These are phyloP conservation scores for Talaromyces sp. DNA, from an alignment of 2,329 filamentous ascomycete genomes.

Conservation along the genomic window DNA sequence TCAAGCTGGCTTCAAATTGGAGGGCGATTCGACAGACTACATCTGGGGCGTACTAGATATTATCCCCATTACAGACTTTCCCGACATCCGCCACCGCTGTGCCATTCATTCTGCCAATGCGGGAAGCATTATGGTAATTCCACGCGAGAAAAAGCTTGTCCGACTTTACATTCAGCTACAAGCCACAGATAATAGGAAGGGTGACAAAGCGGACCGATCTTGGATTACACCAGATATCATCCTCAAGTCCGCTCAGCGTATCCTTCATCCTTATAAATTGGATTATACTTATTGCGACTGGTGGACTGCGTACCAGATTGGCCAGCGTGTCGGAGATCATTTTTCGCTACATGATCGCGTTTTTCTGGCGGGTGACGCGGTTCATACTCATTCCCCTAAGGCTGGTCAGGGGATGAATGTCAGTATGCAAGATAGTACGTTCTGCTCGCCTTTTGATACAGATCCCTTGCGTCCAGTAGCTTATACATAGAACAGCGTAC, in stretches of 20 bases:
- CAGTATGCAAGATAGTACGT: constrained; percentile 33
- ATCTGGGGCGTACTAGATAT: constrained; percentile 51
- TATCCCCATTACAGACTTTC: constrained; percentile 57
- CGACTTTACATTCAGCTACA: constrained; percentile 64
- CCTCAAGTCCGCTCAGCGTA: constrained; percentile 56
- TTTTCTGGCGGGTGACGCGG: constrained; percentile 68
- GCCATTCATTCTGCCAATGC: constrained; percentile 55
- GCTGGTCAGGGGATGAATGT: constrained; percentile 36
- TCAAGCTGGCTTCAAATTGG: constrained; percentile 55
- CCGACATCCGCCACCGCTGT: constrained; percentile 57
- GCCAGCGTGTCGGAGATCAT: constrained; percentile 59
- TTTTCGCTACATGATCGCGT: constrained; percentile 58
- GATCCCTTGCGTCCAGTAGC: too few relatives aligned
- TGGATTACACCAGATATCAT: not conserved
- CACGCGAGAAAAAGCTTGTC: constrained; percentile 61
- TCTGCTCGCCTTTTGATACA: not conserved
- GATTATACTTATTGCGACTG: constrained; percentile 63
- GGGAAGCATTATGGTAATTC: constrained; percentile 63
- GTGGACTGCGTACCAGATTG: constrained; percentile 67
- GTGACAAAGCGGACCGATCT: not conserved
- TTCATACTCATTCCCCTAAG: constrained; percentile 39
- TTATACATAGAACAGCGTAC: constrained; percentile 19
- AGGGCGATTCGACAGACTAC: constrained; percentile 51
- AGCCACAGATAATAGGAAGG: constrained; percentile 8
- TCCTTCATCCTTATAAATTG: constrained; percentile 64